Conservation (phyloP, 306 rosid species). For the Vigna trinervia region DNA sequence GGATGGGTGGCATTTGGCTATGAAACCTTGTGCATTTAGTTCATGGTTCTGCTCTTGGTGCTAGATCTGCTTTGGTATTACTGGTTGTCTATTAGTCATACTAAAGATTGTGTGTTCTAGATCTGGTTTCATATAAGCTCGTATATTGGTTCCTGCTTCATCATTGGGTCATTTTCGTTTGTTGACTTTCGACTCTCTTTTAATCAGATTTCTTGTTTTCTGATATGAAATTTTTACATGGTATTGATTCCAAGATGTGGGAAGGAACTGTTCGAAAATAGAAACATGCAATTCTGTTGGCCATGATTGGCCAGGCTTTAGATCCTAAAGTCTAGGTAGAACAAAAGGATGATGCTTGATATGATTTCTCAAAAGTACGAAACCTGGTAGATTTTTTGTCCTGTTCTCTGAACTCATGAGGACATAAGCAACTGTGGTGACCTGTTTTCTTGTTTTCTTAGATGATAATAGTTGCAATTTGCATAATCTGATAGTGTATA, state of each 20-base stretch:
- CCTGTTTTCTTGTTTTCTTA: conserved; percentile 1
- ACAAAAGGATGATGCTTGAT: conserved; percentile 18
- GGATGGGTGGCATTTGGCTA: conserved; percentile 25
- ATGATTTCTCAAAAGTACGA: conserved; percentile 17
- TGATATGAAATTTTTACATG: not conserved
- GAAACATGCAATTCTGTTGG: conserved; percentile 13
- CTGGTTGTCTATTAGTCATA: conserved; percentile 44
- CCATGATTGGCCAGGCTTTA: conserved; percentile 13
- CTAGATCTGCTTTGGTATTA: conserved; percentile 51
- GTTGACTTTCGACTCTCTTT: conserved; percentile 7
- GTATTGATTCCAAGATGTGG: conserved; percentile 2
- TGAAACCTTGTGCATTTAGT: conserved; percentile 27
- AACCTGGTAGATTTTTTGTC: conserved; percentile 11
- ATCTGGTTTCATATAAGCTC: conserved; percentile 47
- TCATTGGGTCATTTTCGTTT: not conserved
- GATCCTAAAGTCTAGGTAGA: conserved; percentile 15
- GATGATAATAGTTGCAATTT: conserved; percentile 9
- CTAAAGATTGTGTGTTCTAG: conserved; percentile 36
- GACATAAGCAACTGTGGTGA: not conserved
- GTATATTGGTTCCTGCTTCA: not conserved
- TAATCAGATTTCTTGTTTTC: conserved; percentile 12
- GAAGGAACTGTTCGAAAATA: not conserved
- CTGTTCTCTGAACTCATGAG: conserved; percentile 1
- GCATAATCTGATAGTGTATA: not conserved
- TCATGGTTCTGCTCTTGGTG: conserved; percentile 23